Base-by-base conservation (phyloP, 192 early-diverging fungal species). In the Rhizophagus sp. region DNA sequence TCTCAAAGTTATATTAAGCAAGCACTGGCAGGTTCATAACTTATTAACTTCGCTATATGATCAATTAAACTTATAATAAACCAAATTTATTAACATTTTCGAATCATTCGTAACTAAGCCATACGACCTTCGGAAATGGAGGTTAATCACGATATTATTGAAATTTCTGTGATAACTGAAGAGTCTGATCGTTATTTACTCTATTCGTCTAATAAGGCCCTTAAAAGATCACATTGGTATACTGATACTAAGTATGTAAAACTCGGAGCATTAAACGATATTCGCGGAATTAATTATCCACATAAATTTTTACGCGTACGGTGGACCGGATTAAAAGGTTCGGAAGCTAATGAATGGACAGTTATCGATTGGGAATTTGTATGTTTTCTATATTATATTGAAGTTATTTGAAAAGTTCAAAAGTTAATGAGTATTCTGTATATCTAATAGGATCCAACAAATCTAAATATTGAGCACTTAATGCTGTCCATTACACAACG, bases 361-460 rank as follows among this genome's bases (percentile, higher is more conserved):
- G 34, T 76, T 63, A 25, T 76, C 15, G 62, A 76, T 64, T 76
- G 75, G 75, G 41, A 76, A 64, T 76, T 76, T 76, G 75, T 76
- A 50, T 44, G 36, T 44, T 25, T n/a, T 36, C 19, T 25, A n/a
- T 4, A 22, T 22, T 36, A 34, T 39, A 22, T 63, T 30, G 4
- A 24, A 6, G 5, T 9, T 39, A 25, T 36, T 15, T 41, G 4
- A 27, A n/a, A 39, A 34, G 27, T 27, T 39, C 0, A 10, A n/a
- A 25, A 9, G 17, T 76, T 76, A 57, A 25, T 19, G 1, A 1
- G 0, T 36, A 15, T 62, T 33, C 62, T 19, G 10, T 33, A 33
- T 33, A 12, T 30, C n/a, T n/a, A 3, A 17, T 69, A 76, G 75
- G 47, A 76, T 25, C 75, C 75, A 10, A 39, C 61, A 10, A 64